Evolutionary conservation across 345 rosid genomes (phyloP).

Genomic region (Gossypium longicalyx): DNA sequence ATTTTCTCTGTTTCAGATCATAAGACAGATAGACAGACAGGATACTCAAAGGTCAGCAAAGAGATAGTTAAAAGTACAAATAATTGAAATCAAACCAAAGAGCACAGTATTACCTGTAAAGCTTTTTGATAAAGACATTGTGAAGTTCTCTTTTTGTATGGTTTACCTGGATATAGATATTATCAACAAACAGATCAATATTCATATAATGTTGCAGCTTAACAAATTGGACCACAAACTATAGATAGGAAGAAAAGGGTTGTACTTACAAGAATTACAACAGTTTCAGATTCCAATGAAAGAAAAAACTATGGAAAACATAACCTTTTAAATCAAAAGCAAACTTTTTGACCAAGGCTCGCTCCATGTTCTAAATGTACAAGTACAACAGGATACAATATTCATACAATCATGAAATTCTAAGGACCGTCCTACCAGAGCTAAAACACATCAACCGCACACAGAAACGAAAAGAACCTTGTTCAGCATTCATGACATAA

Average conservation of each 20-base stretch:
- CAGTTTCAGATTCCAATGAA: background rate
- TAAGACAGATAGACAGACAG: background rate
- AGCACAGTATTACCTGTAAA: conserved; percentile 63
- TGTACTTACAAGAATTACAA: background rate
- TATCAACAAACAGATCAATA: conserved; percentile 4
- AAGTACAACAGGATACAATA: background rate
- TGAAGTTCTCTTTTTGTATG: conserved; percentile 96
- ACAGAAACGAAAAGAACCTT: background rate
- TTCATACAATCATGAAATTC: background rate
- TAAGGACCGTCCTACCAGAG: background rate
- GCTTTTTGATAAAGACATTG: conserved; percentile 88
- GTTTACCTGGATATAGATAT: conserved; percentile 57
- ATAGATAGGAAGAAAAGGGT: background rate
- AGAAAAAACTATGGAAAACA: background rate
- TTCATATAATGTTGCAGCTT: background rate
- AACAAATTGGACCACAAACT: conserved; percentile 2
- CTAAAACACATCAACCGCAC: background rate
- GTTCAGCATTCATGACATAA: background rate
- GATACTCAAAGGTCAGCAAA: conserved; percentile 3
- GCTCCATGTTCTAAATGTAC: background rate
- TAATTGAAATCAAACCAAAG: background rate
- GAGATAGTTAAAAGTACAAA: background rate
- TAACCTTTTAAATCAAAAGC: background rate
- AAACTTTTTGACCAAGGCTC: background rate
- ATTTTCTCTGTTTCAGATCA: conserved; percentile 63